Base-by-base conservation (phyloP, 2,329 filamentous ascomycete species). In the Cercospora sesami region DNA sequence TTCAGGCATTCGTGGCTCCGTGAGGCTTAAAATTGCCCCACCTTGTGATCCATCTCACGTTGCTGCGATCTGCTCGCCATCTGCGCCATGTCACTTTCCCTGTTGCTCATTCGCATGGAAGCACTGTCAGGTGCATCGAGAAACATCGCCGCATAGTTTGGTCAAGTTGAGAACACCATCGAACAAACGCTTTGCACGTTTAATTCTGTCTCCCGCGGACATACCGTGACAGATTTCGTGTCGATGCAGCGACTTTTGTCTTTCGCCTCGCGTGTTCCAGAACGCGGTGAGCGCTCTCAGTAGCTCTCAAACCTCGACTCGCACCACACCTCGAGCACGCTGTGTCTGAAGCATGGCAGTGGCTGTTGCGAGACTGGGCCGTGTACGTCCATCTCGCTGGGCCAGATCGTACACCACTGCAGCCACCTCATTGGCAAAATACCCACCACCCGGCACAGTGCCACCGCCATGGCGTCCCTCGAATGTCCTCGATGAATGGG, bases 401-500 rank as follows among this genome's bases (percentile, higher is more conserved):
- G 64, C 60, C 16, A 64, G 71, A 60, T 61, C 69, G 21, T 73
- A 70, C 63, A 69, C 69, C 30, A 66, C 69, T 16, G 60, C 68
- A 10, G 62, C 69, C 62, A 26, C 66, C 5, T 10, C 65, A 23
- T 21, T 69, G 6, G 33, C 67, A 26, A 62, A 48, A 51, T 21
- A 10, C 21, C n/a, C 64, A 4, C 58, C 66, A 1, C 61, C 71
- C 42, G 58, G 70, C 64, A 68, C 71, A 42, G 57, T 72, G 6
- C 83, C 83, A 60, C 86, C 86, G 2, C 82, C 84, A 75, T 89
- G 86, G 86, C 80, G 86, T 61, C 86, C 86, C 57, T 85, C 85
- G 45, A 84, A 83, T 21, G 83, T 85, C 39, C 80, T 89, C 62
- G 87, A 89, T 78, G 86, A 89, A 84, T 98, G 94, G 93, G 94